These are phyloP conservation scores for Nemania sp. DNA, from an alignment of 2,329 filamentous ascomycete genomes.

Conservation along the genomic window DNA sequence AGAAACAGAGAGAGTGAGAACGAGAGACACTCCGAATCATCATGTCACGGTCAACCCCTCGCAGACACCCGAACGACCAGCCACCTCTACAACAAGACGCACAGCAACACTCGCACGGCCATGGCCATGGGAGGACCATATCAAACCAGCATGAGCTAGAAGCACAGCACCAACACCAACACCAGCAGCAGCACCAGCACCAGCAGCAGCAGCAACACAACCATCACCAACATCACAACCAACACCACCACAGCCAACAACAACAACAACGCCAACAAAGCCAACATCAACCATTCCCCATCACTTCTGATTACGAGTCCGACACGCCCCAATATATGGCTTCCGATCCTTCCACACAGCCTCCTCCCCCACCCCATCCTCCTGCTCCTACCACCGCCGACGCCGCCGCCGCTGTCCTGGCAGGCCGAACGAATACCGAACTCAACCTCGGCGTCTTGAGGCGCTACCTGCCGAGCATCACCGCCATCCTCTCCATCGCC, in stretches of 20 bases:
- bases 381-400: slow-evolving; percentile 40
- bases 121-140: slow-evolving; percentile 44
- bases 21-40: not conserved
- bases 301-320: slow-evolving; percentile 67
- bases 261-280: not conserved
- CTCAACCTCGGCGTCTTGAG: slow-evolving; percentile 85
- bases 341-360: slow-evolving; percentile 45
- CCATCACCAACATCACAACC: slow-evolving; percentile 14
- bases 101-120: slow-evolving; percentile 22
- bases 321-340: slow-evolving; percentile 59
- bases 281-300: slow-evolving; percentile 38
- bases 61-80: slow-evolving; percentile 40
- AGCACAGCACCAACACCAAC: slow-evolving; percentile 26
- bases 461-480: slow-evolving; percentile 77
- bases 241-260: slow-evolving; percentile 14
- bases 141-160: slow-evolving; percentile 38
- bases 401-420: slow-evolving; percentile 52
- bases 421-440: slow-evolving; percentile 75
- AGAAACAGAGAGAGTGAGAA: not conserved
- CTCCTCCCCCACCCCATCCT: slow-evolving; percentile 40
- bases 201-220: slow-evolving; percentile 1
- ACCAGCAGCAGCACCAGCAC: not conserved
- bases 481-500: slow-evolving; percentile 76
- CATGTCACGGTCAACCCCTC: slow-evolving; percentile 45
- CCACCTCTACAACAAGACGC: slow-evolving; percentile 23